Conservation (phyloP, 352 stramenopile species). For the Pythium plurisporium region DNA sequence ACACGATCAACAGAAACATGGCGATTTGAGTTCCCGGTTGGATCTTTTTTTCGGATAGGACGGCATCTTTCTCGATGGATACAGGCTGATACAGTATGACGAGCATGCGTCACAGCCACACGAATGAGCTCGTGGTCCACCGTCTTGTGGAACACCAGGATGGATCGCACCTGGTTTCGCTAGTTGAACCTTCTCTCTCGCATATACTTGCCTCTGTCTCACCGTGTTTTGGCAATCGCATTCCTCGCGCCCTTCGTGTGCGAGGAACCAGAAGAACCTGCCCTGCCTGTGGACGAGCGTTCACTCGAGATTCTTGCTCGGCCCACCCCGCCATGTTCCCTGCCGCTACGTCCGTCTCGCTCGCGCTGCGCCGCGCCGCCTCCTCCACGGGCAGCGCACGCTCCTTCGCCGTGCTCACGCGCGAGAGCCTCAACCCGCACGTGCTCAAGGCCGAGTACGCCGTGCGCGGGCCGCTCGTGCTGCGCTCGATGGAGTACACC, state of each 20-base stretch:
- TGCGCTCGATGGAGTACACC: constrained; percentile 75
- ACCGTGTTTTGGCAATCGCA: constrained; percentile 27
- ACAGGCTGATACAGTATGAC: constrained; percentile 9
- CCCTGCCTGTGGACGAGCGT: not conserved
- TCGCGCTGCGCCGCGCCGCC: constrained; percentile 8
- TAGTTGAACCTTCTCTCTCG: constrained; percentile 20
- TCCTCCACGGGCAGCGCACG: constrained; percentile 19
- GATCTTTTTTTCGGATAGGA: too few relatives aligned
- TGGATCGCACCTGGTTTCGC: constrained; percentile 14
- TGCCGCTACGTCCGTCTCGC: not conserved
- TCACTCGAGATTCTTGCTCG: not conserved
- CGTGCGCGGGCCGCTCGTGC: constrained; percentile 82
- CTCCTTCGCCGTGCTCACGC: constrained; percentile 67
- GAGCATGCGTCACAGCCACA: constrained; percentile 8
- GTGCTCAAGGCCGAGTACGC: constrained; percentile 85
- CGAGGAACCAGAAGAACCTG: constrained; percentile 28
- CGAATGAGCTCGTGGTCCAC: not conserved
- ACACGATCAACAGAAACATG: too few relatives aligned
- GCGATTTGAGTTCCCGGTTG: too few relatives aligned
- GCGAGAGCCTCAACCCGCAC: constrained; percentile 72
- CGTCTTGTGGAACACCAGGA: constrained; percentile 8
- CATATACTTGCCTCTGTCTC: constrained; percentile 7
- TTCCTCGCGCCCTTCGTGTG: constrained; percentile 1
- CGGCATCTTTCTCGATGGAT: too few relatives aligned
- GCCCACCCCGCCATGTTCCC: constrained; percentile 1